Percentiles rank a stretch among this genome's conserved stretches.
These are phyloP conservation scores for Nephelium lappaceum DNA, from an alignment of 345 rosid species.

Conservation along the genomic window DNA sequence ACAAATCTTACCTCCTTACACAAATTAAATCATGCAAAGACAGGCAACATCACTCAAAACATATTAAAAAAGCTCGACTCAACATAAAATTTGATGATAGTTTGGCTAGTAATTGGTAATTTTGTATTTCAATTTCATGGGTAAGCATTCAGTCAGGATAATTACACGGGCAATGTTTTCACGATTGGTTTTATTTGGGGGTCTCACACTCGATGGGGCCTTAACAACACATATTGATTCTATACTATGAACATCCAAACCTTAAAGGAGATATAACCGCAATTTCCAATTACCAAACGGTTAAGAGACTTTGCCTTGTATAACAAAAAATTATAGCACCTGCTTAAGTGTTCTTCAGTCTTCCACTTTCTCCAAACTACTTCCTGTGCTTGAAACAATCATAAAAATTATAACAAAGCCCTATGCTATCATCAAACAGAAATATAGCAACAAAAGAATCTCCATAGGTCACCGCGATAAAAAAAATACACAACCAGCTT, in stretches of 20 bases:
- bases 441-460: background rate
- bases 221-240: too few relatives aligned
- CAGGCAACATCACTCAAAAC: background rate
- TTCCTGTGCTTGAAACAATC: background rate
- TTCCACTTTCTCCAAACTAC: background rate
- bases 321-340: background rate
- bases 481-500: background rate
- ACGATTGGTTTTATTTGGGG: background rate
- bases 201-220: background rate
- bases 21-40: background rate
- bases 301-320: background rate
- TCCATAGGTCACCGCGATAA: background rate
- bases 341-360: background rate
- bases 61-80: background rate
- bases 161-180: background rate
- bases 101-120: background rate
- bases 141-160: background rate
- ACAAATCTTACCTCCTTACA: slow-evolving; percentile 3
- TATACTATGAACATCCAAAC: background rate
- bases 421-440: slow-evolving; percentile 2
- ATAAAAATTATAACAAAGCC: background rate
- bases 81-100: background rate
- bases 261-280: background rate
- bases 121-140: background rate
- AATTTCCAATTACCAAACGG: background rate